These are phyloP conservation scores for Handroanthus guayacan DNA, from an alignment of 257 asterid genomes.

Conservation along the genomic window DNA sequence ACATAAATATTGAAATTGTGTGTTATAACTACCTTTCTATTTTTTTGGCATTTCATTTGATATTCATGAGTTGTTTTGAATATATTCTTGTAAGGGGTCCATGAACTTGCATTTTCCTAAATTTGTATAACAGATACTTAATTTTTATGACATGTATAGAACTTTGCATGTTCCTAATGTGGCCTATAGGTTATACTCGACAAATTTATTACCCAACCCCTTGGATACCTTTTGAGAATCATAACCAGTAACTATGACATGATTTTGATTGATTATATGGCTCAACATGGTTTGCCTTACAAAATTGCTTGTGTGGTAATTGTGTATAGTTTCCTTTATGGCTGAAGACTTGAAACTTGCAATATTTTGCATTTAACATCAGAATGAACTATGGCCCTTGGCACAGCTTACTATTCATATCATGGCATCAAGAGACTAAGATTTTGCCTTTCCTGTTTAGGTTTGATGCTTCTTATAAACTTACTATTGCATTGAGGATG, in stretches of 20 bases:
- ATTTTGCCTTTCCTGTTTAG: neutral
- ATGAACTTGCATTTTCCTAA: neutral
- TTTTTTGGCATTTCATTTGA: neutral
- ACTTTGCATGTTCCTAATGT: neutral
- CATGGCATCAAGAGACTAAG: neutral
- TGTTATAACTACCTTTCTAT: neutral
- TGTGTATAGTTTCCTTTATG: neutral
- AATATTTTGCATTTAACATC: neutral
- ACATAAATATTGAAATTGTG: neutral
- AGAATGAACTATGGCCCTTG: neutral
- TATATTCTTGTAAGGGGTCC: neutral
- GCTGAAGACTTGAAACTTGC: neutral
- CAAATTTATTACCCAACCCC: neutral
- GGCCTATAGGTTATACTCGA: neutral
- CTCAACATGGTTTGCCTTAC: neutral
- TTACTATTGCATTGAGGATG: neutral
- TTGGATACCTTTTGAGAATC: neutral
- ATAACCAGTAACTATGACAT: neutral
- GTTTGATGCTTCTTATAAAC: neutral
- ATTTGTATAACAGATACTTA: neutral
- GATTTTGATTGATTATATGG: neutral
- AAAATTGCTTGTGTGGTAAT: neutral
- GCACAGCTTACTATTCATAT: neutral
- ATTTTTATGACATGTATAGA: neutral
- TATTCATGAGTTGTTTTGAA: slow-evolving; percentile 9